phyloP scores from a whole-genome alignment of 305 asterid species.

The Vinca major region DNA sequence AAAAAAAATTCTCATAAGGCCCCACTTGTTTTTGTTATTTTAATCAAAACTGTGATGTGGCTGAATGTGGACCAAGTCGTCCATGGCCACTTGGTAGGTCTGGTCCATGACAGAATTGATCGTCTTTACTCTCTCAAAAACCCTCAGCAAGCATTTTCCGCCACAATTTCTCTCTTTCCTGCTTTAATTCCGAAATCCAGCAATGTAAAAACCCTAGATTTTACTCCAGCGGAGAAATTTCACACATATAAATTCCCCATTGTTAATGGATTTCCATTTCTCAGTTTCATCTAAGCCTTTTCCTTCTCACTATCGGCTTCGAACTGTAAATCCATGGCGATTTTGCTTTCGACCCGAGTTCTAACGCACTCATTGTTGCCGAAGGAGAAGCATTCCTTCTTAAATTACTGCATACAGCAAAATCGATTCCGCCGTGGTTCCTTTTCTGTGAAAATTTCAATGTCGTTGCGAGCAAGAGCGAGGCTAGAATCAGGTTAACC shows the following conservation, averaged over 20 bases:
- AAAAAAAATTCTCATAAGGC: no score
- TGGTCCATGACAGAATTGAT: no score
- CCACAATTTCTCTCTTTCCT: slow-evolving; percentile 28
- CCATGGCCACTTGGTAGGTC: no score
- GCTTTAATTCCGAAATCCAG: not conserved
- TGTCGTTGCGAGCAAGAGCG: slow-evolving; percentile 11
- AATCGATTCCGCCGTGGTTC: slow-evolving; percentile 20
- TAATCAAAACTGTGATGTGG: no score
- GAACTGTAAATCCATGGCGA: slow-evolving; percentile 29
- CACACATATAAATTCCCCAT: not conserved
- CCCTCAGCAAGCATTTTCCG: slow-evolving; percentile 36
- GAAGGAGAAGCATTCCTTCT: slow-evolving; percentile 17
- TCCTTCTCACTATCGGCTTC: not conserved
- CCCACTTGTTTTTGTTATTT: no score
- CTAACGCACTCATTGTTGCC: slow-evolving; percentile 21
- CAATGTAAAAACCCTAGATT: slow-evolving; percentile 16
- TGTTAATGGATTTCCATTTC: slow-evolving; percentile 33
- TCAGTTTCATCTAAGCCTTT: slow-evolving; percentile 4
- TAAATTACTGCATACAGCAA: slow-evolving; percentile 5
- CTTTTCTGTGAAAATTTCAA: slow-evolving; percentile 17
- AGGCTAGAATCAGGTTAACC: slow-evolving; percentile 29
- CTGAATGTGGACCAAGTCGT: no score
- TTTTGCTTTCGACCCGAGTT: slow-evolving; percentile 29
- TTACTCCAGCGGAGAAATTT: not conserved
- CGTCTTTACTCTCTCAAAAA: no score